Evolutionary conservation across 768 basidiomycete genomes (phyloP), one percentile per base, ranked within the genome.

Genomic region (Astraeus odoratus): DNA sequence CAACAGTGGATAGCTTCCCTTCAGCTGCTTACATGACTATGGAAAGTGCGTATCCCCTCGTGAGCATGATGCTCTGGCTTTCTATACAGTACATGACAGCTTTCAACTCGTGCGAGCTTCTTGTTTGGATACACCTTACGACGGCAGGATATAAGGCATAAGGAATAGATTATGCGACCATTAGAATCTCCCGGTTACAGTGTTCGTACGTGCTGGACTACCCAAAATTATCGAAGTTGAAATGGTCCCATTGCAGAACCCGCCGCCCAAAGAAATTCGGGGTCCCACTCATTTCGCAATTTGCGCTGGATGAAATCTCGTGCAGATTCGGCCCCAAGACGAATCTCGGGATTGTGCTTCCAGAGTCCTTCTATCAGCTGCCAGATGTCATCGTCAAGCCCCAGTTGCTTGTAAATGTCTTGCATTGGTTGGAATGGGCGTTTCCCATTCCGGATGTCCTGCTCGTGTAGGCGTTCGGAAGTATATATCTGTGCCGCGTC

Each of bases 371-470:
- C 46, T 20, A 63, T 53, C 13, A 67, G 51, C 44, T 26, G 19
- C 66, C 67, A 68, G 44, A 64, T 51, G 24, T 56, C 51, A 36
- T 60, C 55, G 40, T 65, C 59, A 31, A 65, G 12, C 27, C 64
- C 66, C 6, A 58, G 49, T 22, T 26, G 34, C 16, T 19, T 39
- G 29, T 26, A 38, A 7, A 41, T 38, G 18, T 29, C 8, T 1
- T 49, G 49, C 8, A 48, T 47, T 8, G 59, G 65, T 2, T 54
- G 59, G 1, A 27, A 51, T 2, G 55, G 57, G 4, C 52, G 36
- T 15, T 42, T 18, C 29, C 62, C 50, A 3, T 33, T 46, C 27
- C 45, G 26, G 18, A 61, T 22, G 12, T 30, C 30, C 45, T 41
- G 31, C 30, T 63, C 39, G 48, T 53, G 35, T 49, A 42, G 16